phyloP scores from a whole-genome alignment of 2,329 filamentous ascomycete genomes.

The Fusarium foetens region DNA sequence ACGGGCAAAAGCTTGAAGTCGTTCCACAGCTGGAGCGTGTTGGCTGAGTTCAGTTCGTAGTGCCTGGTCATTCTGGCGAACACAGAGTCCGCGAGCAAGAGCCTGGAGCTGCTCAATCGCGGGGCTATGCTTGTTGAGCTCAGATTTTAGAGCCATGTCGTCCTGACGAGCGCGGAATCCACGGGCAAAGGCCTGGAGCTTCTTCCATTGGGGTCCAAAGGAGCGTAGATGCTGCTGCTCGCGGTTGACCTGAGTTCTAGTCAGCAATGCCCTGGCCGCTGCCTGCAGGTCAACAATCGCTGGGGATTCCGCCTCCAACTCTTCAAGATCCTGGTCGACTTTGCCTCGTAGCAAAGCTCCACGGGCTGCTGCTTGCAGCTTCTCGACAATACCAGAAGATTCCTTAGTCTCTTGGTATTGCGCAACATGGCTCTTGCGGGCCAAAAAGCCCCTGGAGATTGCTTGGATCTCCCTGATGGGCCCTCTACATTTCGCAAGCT shows the following conservation, averaged over 20 bases:
- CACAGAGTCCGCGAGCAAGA: conserved; percentile 56
- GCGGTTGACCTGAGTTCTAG: conserved; percentile 62
- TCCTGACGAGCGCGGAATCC: conserved; percentile 61
- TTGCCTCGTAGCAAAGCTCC: conserved; percentile 72
- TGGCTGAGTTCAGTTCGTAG: conserved; percentile 60
- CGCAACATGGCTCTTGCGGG: conserved; percentile 65
- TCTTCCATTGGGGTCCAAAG: conserved; percentile 61
- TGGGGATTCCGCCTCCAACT: conserved; percentile 61
- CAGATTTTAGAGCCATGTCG: conserved; percentile 55
- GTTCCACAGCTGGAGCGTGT: conserved; percentile 55
- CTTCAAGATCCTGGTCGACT: conserved; percentile 62
- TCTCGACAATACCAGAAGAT: conserved; percentile 62
- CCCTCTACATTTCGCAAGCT: conserved; percentile 70
- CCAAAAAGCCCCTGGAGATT: conserved; percentile 72
- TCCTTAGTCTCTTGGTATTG: conserved; percentile 67
- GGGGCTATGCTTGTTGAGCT: conserved; percentile 57
- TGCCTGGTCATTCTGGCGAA: conserved; percentile 37
- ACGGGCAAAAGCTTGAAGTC: conserved; percentile 63
- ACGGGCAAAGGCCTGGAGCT: conserved; percentile 55
- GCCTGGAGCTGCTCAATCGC: conserved; percentile 60
- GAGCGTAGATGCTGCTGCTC: conserved; percentile 63
- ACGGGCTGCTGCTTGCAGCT: conserved; percentile 73
- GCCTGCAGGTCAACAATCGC: conserved; percentile 71
- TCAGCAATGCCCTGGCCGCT: conserved; percentile 70
- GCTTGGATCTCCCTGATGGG: conserved; percentile 74